These are phyloP conservation scores for Lupinus albus DNA, from an alignment of 306 rosid genomes.

Conservation along the genomic window DNA sequence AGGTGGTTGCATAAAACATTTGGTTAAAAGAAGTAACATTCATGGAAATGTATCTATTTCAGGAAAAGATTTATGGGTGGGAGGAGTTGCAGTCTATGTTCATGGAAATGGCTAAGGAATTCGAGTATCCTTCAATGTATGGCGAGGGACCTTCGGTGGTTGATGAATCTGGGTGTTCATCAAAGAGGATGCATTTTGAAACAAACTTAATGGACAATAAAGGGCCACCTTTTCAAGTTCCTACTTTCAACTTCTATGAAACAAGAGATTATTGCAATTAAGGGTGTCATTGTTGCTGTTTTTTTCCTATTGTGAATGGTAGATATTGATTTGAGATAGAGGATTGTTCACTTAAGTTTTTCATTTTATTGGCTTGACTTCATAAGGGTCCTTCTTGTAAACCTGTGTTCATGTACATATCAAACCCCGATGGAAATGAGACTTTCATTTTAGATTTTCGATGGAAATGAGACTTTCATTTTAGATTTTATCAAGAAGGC, in stretches of 20 bases:
- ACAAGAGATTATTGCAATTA: constrained; percentile 34
- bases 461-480: too few species aligned
- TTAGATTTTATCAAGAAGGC: too few species aligned
- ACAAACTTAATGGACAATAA: constrained; percentile 9
- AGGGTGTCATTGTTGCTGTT: not conserved
- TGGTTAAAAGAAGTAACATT: not conserved
- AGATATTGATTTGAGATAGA: too few species aligned
- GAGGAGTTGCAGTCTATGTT: constrained; percentile 71
- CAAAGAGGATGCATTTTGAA: constrained; percentile 51
- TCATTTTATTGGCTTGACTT: too few species aligned
- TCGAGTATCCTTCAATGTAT: constrained; percentile 45
- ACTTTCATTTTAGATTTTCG: too few species aligned
- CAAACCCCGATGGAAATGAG: too few species aligned
- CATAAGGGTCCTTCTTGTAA: too few species aligned
- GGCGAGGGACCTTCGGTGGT: constrained; percentile 35
- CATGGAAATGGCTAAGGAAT: constrained; percentile 67
- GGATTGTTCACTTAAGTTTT: too few species aligned
- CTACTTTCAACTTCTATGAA: constrained; percentile 36
- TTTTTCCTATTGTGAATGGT: not conserved
- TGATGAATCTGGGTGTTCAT: constrained; percentile 44
- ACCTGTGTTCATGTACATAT: too few species aligned
- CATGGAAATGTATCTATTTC: not conserved
- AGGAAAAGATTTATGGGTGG: constrained; percentile 53
- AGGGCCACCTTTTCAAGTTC: constrained; percentile 33
- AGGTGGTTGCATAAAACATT: not conserved